Conservation (phyloP, 1,284 basidiomycete genomes). For the Xerocomus minutiporus region DNA sequence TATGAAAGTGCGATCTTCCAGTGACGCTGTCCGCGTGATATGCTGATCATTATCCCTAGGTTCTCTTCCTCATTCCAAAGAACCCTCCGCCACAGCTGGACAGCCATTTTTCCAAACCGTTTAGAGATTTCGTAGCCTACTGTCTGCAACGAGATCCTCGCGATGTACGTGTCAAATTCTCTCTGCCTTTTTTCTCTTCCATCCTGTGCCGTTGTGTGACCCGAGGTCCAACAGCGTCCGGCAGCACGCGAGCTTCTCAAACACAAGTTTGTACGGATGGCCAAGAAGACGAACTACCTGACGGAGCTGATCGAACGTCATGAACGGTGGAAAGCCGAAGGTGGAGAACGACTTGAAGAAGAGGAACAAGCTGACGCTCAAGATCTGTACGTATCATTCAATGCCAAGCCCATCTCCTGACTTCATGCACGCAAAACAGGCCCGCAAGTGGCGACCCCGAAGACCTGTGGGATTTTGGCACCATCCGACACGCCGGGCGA, state of each 20-base stretch:
- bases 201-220: slow-evolving; percentile 11
- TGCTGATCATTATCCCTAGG: slow-evolving; percentile 42
- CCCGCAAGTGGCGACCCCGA: slow-evolving; percentile 61
- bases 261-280: slow-evolving; percentile 93
- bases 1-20: slow-evolving; percentile 73
- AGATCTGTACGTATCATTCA: slow-evolving; percentile 44
- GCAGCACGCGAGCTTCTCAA: slow-evolving; percentile 92
- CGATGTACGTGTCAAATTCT: slow-evolving; percentile 52
- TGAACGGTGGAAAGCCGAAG: slow-evolving; percentile 91
- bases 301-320: slow-evolving; percentile 94
- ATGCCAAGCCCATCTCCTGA: slow-evolving; percentile 20
- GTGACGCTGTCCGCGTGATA: background rate
- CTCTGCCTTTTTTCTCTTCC: slow-evolving; percentile 1
- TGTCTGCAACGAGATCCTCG: slow-evolving; percentile 94
- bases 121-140: slow-evolving; percentile 89
- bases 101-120: slow-evolving; percentile 83
- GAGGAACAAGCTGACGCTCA: slow-evolving; percentile 58
- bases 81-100: slow-evolving; percentile 92
- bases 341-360: slow-evolving; percentile 73
- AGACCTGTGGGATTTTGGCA: slow-evolving; percentile 94
- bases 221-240: slow-evolving; percentile 61
- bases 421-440: slow-evolving; percentile 33
- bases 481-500: slow-evolving; percentile 64
- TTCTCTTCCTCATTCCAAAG: slow-evolving; percentile 96
- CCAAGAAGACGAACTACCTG: slow-evolving; percentile 90